A percentile compares a stretch with the other conserved stretches of the same genome.
phyloP scores from a whole-genome alignment of 1,139 yeast genomes.

The Yamadazyma membranifaciens region DNA sequence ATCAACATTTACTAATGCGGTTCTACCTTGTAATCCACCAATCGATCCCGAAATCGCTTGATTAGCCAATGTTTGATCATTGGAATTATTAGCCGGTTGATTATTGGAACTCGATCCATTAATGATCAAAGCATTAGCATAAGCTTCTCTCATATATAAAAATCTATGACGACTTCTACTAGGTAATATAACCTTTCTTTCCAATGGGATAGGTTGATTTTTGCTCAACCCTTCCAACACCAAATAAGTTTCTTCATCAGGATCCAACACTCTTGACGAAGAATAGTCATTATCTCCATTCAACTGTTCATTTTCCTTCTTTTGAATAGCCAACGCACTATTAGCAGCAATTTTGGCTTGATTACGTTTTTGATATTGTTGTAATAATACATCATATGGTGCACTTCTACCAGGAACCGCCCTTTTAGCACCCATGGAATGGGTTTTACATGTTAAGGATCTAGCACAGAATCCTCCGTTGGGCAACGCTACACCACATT shows the following conservation, averaged over 20 bases:
- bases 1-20: constrained; percentile 71
- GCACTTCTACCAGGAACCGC: constrained; percentile 93
- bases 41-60: constrained; percentile 55
- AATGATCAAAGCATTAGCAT: constrained; percentile 58
- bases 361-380: constrained; percentile 87
- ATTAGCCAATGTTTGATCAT: constrained; percentile 45
- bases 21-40: constrained; percentile 74
- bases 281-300: constrained; percentile 26
- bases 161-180: constrained; percentile 68
- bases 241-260: constrained; percentile 92
- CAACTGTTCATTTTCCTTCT: constrained; percentile 46
- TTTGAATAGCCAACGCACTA: constrained; percentile 63
- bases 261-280: constrained; percentile 42
- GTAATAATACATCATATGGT: constrained; percentile 83
- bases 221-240: constrained; percentile 89
- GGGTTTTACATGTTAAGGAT: constrained; percentile 93
- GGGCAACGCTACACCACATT: constrained; percentile 93
- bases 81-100: constrained; percentile 19
- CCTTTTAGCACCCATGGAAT: constrained; percentile 96
- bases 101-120: constrained; percentile 24
- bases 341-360: constrained; percentile 88
- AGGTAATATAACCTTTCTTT: constrained; percentile 70
- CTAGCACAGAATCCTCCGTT: constrained; percentile 94
- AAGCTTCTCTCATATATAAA: constrained; percentile 79
- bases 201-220: constrained; percentile 80